phyloP scores from a whole-genome alignment of 352 stramenopile genomes.

The Globisporangium carolinianum region DNA sequence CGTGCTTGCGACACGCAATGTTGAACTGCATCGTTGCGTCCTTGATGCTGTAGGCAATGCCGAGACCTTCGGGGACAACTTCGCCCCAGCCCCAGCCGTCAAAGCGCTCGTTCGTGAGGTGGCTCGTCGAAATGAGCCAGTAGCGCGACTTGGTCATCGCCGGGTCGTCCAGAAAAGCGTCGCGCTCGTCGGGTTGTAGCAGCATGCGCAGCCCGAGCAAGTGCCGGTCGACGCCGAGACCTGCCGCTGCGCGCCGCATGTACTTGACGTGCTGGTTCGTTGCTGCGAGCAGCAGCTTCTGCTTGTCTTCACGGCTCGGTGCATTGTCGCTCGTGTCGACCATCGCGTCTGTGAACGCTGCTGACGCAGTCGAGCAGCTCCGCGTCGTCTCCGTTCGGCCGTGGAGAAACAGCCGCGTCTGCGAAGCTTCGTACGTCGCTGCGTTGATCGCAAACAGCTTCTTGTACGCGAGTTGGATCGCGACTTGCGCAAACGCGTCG shows the following conservation, averaged over 20 bases:
- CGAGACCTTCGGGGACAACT: slow-evolving; percentile 69
- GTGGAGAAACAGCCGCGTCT: slow-evolving; percentile 92
- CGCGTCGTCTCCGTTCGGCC: slow-evolving; percentile 91
- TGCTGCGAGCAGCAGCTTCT: slow-evolving; percentile 33
- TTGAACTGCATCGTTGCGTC: slow-evolving; percentile 77
- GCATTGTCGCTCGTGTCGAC: slow-evolving; percentile 29
- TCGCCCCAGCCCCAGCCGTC: slow-evolving; percentile 82
- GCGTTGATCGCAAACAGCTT: slow-evolving; percentile 59
- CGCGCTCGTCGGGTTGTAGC: slow-evolving; percentile 34
- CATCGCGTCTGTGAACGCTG: slow-evolving; percentile 86
- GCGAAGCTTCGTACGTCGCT: slow-evolving; percentile 93
- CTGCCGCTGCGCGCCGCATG: slow-evolving; percentile 60
- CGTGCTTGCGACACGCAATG: slow-evolving; percentile 61
- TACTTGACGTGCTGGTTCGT: slow-evolving; percentile 50
- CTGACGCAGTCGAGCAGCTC: slow-evolving; percentile 72
- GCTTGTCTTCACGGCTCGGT: slow-evolving; percentile 26
- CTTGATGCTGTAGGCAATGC: slow-evolving; percentile 82
- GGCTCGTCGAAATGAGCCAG: slow-evolving; percentile 77
- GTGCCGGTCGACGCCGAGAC: slow-evolving; percentile 91
- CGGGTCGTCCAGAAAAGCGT: slow-evolving; percentile 69
- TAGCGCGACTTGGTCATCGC: slow-evolving; percentile 57
- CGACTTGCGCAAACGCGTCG: slow-evolving; percentile 94
- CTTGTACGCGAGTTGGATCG: slow-evolving; percentile 91
- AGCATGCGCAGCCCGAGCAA: slow-evolving; percentile 87
- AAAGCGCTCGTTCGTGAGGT: slow-evolving; percentile 78